Percentiles rank a stretch among this genome's conserved stretches.
These are phyloP conservation scores for Tuber umbilicatum DNA, from an alignment of 495 filamentous ascomycete genomes.

Conservation along the genomic window DNA sequence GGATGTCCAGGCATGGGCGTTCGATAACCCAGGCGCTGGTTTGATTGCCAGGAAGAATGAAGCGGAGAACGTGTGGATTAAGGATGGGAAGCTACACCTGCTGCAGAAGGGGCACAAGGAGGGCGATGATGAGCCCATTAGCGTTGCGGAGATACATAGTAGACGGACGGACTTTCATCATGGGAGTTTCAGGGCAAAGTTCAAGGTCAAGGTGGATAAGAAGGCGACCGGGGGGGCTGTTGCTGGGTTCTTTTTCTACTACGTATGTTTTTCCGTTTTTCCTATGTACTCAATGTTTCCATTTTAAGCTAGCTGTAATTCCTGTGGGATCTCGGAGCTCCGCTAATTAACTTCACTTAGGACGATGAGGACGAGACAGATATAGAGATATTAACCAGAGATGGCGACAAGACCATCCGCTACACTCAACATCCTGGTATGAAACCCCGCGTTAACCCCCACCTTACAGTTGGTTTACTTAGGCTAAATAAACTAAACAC, in stretches of 20 bases:
- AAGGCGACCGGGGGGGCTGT: slow-evolving; percentile 31
- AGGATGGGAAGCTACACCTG: slow-evolving; percentile 31
- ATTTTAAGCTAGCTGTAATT: background rate
- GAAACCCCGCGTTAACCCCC: background rate
- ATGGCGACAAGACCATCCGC: slow-evolving; percentile 20
- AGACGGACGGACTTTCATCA: slow-evolving; percentile 33
- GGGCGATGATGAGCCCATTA: slow-evolving; percentile 21
- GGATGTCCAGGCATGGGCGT: slow-evolving; percentile 32
- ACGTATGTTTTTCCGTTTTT: slow-evolving; percentile 23
- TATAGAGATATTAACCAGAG: slow-evolving; percentile 38
- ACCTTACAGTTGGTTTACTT: background rate
- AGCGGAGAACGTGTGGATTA: slow-evolving; percentile 36
- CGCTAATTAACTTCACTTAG: slow-evolving; percentile 18
- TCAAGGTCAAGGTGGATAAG: slow-evolving; percentile 21
- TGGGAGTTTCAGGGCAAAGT: slow-evolving; percentile 39
- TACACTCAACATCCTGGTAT: slow-evolving; percentile 41
- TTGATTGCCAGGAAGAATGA: slow-evolving; percentile 29
- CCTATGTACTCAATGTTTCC: background rate
- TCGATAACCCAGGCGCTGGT: slow-evolving; percentile 8
- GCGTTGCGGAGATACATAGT: slow-evolving; percentile 36
- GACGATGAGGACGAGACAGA: slow-evolving; percentile 36
- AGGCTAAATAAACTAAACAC: slow-evolving; percentile 5
- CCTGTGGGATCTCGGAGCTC: background rate
- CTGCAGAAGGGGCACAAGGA: slow-evolving; percentile 27
- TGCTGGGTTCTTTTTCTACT: slow-evolving; percentile 40